Evolutionary conservation across 192 early-diverging fungal species (phyloP).

Genomic region (Neocallimastix lanati): DNA sequence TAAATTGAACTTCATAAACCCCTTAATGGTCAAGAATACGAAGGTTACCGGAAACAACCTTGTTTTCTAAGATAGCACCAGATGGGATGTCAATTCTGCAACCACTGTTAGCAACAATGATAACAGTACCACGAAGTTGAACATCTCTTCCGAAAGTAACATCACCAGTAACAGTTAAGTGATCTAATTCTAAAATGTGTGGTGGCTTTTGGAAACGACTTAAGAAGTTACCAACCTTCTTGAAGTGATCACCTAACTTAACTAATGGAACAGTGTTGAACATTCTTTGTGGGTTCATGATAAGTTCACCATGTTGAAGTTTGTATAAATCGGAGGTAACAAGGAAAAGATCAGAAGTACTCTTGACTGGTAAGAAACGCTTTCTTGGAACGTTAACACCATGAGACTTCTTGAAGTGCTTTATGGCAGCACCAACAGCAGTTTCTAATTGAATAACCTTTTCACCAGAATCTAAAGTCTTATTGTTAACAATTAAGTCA

Average conservation of each 20-base stretch:
- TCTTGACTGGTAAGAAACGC: slow-evolving; percentile 97
- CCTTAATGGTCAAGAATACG: slow-evolving; percentile 43
- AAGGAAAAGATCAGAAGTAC: slow-evolving; percentile 89
- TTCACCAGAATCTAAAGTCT: slow-evolving; percentile 80
- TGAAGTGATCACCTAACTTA: slow-evolving; percentile 96
- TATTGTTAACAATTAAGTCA: slow-evolving; percentile 95
- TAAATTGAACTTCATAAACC: too few species aligned
- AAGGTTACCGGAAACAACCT: slow-evolving; percentile 93
- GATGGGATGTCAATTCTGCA: slow-evolving; percentile 91
- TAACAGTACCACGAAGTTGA: slow-evolving; percentile 80
- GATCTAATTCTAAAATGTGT: slow-evolving; percentile 92
- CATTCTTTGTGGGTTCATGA: slow-evolving; percentile 78
- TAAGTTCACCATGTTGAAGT: slow-evolving; percentile 79
- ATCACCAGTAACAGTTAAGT: slow-evolving; percentile 94
- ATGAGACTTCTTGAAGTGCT: slow-evolving; percentile 84
- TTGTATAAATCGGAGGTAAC: slow-evolving; percentile 90
- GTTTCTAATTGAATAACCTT: slow-evolving; percentile 98
- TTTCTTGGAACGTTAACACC: slow-evolving; percentile 96
- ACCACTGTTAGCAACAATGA: slow-evolving; percentile 97
- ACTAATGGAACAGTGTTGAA: slow-evolving; percentile 86
- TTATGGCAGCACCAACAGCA: slow-evolving; percentile 95
- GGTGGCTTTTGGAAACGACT: slow-evolving; percentile 81
- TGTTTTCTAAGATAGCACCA: slow-evolving; percentile 86
- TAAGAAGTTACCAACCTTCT: slow-evolving; percentile 83
- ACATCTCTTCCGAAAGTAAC: slow-evolving; percentile 92